phyloP scores from a whole-genome alignment of 2,329 filamentous ascomycete genomes.

The Pseudocercospora pini-densiflorae region DNA sequence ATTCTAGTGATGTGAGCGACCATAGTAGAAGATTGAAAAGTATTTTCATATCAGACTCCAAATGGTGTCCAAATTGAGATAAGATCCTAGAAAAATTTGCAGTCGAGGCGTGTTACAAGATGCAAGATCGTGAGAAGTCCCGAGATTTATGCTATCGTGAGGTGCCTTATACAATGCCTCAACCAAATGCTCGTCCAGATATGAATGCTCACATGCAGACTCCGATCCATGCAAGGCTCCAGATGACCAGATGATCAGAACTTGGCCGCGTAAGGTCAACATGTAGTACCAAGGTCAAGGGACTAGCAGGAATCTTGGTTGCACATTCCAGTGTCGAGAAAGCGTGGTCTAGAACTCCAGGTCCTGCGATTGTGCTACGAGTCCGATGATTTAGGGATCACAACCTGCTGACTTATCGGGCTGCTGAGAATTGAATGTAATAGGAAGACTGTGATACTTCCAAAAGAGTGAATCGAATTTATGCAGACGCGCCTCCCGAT shows the following conservation, averaged over 20 bases:
- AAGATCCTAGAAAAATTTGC: neutral
- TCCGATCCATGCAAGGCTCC: neutral
- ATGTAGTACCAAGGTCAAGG: neutral
- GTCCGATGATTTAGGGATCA: too few relatives aligned
- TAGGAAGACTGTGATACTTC: neutral
- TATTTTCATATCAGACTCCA: conserved; percentile 11
- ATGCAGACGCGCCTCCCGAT: neutral
- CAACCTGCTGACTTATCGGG: neutral
- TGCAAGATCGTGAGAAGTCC: neutral
- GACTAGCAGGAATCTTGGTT: neutral
- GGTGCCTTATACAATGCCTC: neutral
- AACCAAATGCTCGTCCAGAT: neutral
- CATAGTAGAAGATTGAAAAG: conserved; percentile 9
- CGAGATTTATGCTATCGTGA: neutral
- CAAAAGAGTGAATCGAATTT: neutral
- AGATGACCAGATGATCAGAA: neutral
- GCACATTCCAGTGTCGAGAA: neutral
- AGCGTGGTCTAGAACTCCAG: neutral
- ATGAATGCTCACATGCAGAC: neutral
- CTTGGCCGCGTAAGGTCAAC: neutral
- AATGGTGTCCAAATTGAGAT: neutral
- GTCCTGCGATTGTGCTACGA: neutral
- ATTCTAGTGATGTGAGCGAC: conserved; percentile 1
- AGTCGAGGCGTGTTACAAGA: neutral
- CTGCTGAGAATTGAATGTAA: neutral